Conservation (phyloP, 2,329 filamentous ascomycete species). For the Cadophora sp. region DNA sequence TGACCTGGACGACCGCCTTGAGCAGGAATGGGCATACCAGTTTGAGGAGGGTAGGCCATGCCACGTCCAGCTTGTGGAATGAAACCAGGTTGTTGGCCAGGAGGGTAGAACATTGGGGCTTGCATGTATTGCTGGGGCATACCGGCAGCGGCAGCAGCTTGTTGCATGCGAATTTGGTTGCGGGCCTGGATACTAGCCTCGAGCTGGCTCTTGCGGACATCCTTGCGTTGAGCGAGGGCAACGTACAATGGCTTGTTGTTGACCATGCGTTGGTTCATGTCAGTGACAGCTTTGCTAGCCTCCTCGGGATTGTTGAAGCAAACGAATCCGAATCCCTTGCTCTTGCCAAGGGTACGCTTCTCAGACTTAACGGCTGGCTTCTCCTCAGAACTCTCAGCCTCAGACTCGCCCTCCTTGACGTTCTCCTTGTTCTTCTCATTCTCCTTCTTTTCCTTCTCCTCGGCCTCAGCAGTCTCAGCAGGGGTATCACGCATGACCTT, state of each 20-base stretch:
- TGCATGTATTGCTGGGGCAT: conserved; percentile 90
- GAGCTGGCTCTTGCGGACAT: conserved; percentile 98
- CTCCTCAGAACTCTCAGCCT: conserved; percentile 53
- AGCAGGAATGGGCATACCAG: conserved; percentile 70
- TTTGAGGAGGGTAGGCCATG: conserved; percentile 68
- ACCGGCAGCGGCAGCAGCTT: conserved; percentile 88
- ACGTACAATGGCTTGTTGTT: conserved; percentile 97
- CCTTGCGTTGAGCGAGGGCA: conserved; percentile 97
- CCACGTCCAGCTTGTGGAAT: conserved; percentile 66
- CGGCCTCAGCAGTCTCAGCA: conserved; percentile 54
- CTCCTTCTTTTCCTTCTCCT: conserved; percentile 54
- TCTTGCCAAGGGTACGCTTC: conserved; percentile 80
- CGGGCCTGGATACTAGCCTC: conserved; percentile 99
- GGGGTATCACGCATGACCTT: conserved; percentile 97
- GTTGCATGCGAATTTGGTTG: conserved; percentile 98
- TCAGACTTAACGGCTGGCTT: conserved; percentile 62
- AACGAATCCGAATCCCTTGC: conserved; percentile 99
- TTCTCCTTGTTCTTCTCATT: conserved; percentile 61
- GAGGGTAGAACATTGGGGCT: conserved; percentile 89
- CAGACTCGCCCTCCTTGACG: conserved; percentile 54
- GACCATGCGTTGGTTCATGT: conserved; percentile 99
- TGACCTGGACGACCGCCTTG: conserved; percentile 85
- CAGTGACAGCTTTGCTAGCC: conserved; percentile 97
- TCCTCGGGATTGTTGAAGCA: conserved; percentile 99
- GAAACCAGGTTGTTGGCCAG: conserved; percentile 78